Conservation (phyloP, 768 basidiomycete species). For the Porpolomopsis calyptriformis region DNA sequence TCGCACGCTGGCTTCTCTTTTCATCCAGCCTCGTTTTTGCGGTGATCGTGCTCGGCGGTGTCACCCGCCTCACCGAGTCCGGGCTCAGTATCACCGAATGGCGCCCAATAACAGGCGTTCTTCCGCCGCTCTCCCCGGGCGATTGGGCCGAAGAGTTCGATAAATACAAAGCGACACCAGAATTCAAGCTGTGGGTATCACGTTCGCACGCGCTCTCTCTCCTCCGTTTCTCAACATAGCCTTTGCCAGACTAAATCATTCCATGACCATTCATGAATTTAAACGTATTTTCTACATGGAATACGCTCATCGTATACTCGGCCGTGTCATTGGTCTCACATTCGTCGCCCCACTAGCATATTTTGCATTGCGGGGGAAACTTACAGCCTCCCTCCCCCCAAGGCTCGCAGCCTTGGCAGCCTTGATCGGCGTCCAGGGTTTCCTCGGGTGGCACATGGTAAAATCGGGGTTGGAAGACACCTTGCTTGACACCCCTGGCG, state of each 20-base stretch:
- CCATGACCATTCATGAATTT: constrained; percentile 81
- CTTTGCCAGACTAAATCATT: constrained; percentile 66
- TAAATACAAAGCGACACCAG: constrained; percentile 90
- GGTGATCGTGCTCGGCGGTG: constrained; percentile 90
- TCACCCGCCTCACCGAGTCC: constrained; percentile 94
- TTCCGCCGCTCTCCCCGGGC: constrained; percentile 66
- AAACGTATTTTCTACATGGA: constrained; percentile 98
- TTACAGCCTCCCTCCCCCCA: constrained; percentile 51
- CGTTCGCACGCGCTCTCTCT: not conserved
- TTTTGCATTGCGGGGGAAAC: constrained; percentile 60
- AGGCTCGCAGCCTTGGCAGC: constrained; percentile 63
- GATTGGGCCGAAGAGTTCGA: constrained; percentile 86
- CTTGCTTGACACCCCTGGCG: constrained; percentile 66
- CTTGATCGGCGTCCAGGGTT: constrained; percentile 85
- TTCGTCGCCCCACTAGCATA: constrained; percentile 82
- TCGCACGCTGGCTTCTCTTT: constrained; percentile 76
- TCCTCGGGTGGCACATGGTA: constrained; percentile 99
- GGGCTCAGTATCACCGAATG: constrained; percentile 98
- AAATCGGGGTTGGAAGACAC: constrained; percentile 87
- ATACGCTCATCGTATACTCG: constrained; percentile 91
- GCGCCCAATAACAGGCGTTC: constrained; percentile 80
- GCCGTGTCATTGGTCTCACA: constrained; percentile 71
- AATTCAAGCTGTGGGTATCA: constrained; percentile 79
- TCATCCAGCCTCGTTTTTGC: constrained; percentile 83
- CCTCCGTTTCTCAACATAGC: constrained; percentile 4